Evolutionary conservation across 257 asterid species (phyloP), one percentile per base, ranked within the genome.

Genomic region (Penstemon barbatus): DNA sequence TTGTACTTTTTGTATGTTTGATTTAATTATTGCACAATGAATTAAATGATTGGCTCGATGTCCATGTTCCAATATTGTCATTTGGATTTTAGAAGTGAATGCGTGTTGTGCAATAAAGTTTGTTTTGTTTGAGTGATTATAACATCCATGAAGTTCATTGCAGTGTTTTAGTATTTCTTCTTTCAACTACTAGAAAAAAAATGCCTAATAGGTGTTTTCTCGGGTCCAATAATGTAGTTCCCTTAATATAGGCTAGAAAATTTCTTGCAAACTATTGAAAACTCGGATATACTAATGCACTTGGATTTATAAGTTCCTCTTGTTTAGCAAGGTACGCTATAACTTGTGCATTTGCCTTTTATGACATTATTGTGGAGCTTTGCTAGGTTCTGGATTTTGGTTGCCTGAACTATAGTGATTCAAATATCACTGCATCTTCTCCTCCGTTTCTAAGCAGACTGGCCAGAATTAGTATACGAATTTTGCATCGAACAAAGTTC

Each of bases 1-100:
- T 15, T 45, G 59, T 44, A 43, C 40, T 78, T 73, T 36, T 43
- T 12, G 5, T 77, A 25, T 49, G 52, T 63, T 76, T 38, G 69
- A 70, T 25, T 25, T 61, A 39, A 49, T 63, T 10, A 2, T 19
- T 5, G 36, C 45, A 38, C 44, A 12, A 36, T 50, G 57, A 37
- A 43, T 63, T 49, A n/a, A 59, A 62, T 43, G 65, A 19, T 41
- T 46, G 54, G 71, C 65, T 42, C 12, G 5, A 36, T 70, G 33
- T 25, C 33, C 33, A 25, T 25, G 33, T 25, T 25, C 33, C 33
- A 25, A 25, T 25, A 25, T 25, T 25, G 33, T 25, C 33, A 25
- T 25, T 25, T 25, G 2, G 33, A 25, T 25, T 58, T 63, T 13
- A 38, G 41, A 37, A 18, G 61, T 7, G 2, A 33, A 15, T 36